phyloP scores from a whole-genome alignment of 352 stramenopile genomes.

The Nothophytophthora sp. region DNA sequence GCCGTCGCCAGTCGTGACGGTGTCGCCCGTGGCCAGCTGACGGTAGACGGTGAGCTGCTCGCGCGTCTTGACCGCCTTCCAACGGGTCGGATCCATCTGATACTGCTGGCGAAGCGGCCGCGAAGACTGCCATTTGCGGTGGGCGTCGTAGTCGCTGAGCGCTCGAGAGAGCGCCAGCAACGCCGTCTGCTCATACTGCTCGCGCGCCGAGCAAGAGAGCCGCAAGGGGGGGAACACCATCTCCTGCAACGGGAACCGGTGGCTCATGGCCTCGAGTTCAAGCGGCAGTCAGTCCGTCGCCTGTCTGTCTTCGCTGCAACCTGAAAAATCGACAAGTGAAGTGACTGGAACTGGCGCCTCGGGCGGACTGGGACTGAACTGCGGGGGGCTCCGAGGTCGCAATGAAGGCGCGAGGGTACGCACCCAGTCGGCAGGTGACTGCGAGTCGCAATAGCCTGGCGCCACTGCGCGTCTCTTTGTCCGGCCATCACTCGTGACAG shows the following conservation, averaged over 20 bases:
- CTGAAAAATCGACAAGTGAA: too few relatives aligned
- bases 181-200: conserved; percentile 32
- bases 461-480: too few relatives aligned
- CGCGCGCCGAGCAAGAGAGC: conserved; percentile 21
- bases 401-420: too few relatives aligned
- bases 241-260: conserved; percentile 40
- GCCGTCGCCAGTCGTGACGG: conserved; percentile 11
- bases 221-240: conserved; percentile 33
- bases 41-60: conserved; percentile 45
- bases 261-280: conserved; percentile 16
- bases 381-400: too few relatives aligned
- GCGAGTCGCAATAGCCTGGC: too few relatives aligned
- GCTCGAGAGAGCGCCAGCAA: conserved; percentile 27
- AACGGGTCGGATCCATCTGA: conserved; percentile 37
- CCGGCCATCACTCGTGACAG: too few relatives aligned
- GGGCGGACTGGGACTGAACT: too few relatives aligned
- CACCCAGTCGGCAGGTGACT: too few relatives aligned
- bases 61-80: conserved; percentile 44
- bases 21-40: conserved; percentile 17
- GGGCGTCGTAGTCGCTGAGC: conserved; percentile 42
- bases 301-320: neutral
- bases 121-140: conserved; percentile 33
- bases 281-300: too few relatives aligned
- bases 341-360: too few relatives aligned
- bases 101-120: conserved; percentile 35